Conservation (phyloP, 345 rosid genomes). For the Brassica incana region DNA sequence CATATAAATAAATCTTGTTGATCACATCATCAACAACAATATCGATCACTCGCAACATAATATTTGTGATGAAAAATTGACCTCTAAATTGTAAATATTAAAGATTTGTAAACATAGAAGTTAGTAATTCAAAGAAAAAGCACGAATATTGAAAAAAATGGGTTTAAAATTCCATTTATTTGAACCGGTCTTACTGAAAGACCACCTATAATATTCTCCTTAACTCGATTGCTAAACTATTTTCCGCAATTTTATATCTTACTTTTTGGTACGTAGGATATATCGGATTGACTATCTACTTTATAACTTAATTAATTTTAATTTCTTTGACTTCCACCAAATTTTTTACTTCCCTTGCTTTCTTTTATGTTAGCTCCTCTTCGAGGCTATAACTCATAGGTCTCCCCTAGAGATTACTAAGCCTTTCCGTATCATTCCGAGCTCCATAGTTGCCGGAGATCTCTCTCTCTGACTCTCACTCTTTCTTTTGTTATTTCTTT, state of each 20-base stretch:
- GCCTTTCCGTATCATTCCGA: not conserved
- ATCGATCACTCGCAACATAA: not conserved
- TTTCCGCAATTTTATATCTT: not conserved
- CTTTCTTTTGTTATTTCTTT: not conserved
- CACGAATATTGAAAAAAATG: not conserved
- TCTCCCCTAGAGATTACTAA: not conserved
- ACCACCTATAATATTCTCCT: slow-evolving; percentile 3
- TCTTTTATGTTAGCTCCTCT: slow-evolving; percentile 7
- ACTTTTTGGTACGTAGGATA: not conserved
- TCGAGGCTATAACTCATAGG: not conserved
- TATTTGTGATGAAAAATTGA: not conserved
- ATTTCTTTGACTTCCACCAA: slow-evolving; percentile 9
- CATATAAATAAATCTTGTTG: not conserved
- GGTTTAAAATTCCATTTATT: not conserved
- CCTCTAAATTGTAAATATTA: not conserved
- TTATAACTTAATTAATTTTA: not conserved
- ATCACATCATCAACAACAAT: not conserved
- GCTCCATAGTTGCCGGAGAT: slow-evolving; percentile 6
- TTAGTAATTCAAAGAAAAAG: not conserved
- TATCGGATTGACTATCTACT: not conserved
- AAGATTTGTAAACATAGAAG: not conserved
- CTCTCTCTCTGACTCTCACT: not conserved
- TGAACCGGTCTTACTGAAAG: slow-evolving; percentile 16
- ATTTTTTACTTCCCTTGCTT: not conserved
- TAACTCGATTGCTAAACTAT: not conserved